A percentile compares a stretch with the other conserved stretches of the same genome.
These are phyloP conservation scores for Panicum hallii DNA, from an alignment of 202 grass and related monocot species.

Conservation along the genomic window DNA sequence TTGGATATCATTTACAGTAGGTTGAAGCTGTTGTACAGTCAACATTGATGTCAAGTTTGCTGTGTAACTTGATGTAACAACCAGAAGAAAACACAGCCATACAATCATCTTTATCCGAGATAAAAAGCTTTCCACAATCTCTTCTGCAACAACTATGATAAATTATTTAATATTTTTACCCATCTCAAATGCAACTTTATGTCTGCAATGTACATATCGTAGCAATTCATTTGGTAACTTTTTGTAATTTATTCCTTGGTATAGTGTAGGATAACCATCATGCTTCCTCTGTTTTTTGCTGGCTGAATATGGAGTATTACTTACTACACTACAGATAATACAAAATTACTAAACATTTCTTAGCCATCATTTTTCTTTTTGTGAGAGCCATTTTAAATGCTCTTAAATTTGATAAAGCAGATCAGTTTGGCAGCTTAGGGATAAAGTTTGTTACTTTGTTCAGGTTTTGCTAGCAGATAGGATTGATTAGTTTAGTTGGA, in stretches of 20 bases:
- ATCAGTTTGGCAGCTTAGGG: background rate
- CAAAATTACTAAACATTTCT: background rate
- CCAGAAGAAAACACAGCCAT: slow-evolving; percentile 56
- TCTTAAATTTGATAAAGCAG: background rate
- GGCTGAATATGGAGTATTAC: background rate
- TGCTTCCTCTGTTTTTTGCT: background rate
- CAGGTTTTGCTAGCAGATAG: slow-evolving; percentile 2
- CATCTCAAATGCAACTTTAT: slow-evolving; percentile 27
- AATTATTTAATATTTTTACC: slow-evolving; percentile 7
- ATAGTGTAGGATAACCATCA: slow-evolving; percentile 1
- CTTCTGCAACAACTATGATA: slow-evolving; percentile 40
- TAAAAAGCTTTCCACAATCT: slow-evolving; percentile 50
- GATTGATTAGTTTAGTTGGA: background rate
- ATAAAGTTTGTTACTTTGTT: background rate
- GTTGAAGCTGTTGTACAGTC: slow-evolving; percentile 62
- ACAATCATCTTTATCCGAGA: slow-evolving; percentile 61
- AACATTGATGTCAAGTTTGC: slow-evolving; percentile 72
- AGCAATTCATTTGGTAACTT: background rate
- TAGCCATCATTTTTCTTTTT: slow-evolving; percentile 7
- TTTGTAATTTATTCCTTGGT: background rate
- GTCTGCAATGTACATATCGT: background rate
- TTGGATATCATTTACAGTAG: slow-evolving; percentile 50
- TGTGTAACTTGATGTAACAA: slow-evolving; percentile 74
- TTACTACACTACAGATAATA: background rate
- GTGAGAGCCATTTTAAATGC: background rate